Conservation (phyloP, 164 flowering plant genomes). For the Chimonanthus salicifolius region DNA sequence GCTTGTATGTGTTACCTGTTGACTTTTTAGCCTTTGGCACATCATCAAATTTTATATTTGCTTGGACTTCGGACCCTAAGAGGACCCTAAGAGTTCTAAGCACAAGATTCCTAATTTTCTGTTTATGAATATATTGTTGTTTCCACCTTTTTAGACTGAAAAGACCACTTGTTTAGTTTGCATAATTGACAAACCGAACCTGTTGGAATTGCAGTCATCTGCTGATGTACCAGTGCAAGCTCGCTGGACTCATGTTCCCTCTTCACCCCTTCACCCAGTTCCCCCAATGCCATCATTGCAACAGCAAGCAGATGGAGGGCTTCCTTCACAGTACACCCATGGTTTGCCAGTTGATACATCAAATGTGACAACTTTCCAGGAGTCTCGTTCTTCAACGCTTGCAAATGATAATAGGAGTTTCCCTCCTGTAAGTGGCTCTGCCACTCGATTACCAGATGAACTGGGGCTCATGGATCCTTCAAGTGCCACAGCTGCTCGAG, state of each 20-base stretch:
- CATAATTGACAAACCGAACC: background rate
- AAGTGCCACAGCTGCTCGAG: conserved; percentile 15
- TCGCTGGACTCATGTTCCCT: conserved; percentile 64
- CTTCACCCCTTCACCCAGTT: conserved; percentile 47
- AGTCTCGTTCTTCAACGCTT: conserved; percentile 35
- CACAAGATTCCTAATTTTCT: no score
- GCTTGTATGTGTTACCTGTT: no score
- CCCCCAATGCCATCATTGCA: conserved; percentile 53
- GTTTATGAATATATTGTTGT: no score
- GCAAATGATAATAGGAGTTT: conserved; percentile 31
- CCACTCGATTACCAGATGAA: conserved; percentile 42
- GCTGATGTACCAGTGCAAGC: conserved; percentile 55
- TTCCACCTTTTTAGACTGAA: no score
- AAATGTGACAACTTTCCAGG: conserved; percentile 38
- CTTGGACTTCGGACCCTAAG: no score
- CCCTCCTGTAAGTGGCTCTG: conserved; percentile 25
- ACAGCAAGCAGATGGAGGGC: conserved; percentile 42
- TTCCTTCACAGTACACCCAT: conserved; percentile 46
- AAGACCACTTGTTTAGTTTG: no score
- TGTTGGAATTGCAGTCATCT: conserved; percentile 54
- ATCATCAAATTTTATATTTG: no score
- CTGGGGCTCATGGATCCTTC: conserved; percentile 52
- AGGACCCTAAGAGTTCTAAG: no score
- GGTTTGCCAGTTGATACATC: conserved; percentile 38
- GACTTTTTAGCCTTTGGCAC: no score